phyloP scores from a whole-genome alignment of 208 protist species.

The Leishmania arabica region DNA sequence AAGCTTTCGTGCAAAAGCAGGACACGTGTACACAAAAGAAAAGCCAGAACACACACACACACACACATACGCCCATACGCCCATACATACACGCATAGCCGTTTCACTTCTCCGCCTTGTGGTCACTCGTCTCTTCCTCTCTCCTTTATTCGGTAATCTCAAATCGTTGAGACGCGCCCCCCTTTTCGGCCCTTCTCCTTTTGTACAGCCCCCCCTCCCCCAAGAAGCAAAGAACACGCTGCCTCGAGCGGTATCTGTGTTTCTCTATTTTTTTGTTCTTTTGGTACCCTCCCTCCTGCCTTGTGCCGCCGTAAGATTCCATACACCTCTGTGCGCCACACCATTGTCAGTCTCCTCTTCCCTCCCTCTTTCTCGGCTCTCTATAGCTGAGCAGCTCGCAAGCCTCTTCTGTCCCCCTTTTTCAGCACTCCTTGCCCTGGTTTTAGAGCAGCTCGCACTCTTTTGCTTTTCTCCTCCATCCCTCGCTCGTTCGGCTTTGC shows the following conservation, averaged over 20 bases:
- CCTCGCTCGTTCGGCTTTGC: conserved; percentile 2
- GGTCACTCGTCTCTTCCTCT: conserved; percentile 1
- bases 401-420: background rate
- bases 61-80: background rate
- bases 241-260: conserved; percentile 4
- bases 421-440: background rate
- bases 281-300: background rate
- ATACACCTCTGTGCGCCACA: conserved; percentile 1
- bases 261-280: background rate
- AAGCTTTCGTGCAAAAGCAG: conserved; percentile 6
- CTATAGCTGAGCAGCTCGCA: background rate
- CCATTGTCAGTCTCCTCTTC: background rate
- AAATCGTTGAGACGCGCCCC: background rate
- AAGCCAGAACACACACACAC: background rate
- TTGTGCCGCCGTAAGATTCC: background rate
- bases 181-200: background rate
- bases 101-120: conserved; percentile 1
- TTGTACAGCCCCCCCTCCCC: background rate
- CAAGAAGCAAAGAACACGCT: background rate
- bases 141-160: background rate
- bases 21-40: background rate
- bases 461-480: conserved; percentile 1
- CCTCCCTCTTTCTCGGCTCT: background rate
- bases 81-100: background rate
- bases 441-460: background rate